Conservation (phyloP, 1,139 yeast species). For the Debaryomycetaceae sp. region DNA sequence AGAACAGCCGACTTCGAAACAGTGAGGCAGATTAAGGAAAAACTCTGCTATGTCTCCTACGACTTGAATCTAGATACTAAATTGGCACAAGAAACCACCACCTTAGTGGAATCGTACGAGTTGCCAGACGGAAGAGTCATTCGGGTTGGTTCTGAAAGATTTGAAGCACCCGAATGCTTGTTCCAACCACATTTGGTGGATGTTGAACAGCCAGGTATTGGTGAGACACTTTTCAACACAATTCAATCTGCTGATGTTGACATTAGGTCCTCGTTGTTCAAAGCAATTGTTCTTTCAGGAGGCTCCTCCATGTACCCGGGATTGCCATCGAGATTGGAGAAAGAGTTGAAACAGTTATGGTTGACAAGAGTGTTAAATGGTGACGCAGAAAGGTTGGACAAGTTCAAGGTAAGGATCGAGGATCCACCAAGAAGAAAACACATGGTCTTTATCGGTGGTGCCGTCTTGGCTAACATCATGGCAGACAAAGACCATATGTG, state of each 20-base stretch:
- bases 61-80: slow-evolving; percentile 87
- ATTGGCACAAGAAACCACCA: slow-evolving; percentile 89
- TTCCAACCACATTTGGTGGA: slow-evolving; percentile 98
- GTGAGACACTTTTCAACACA: slow-evolving; percentile 87
- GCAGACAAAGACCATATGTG: slow-evolving; percentile 98
- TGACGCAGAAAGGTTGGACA: slow-evolving; percentile 81
- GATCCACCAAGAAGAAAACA: slow-evolving; percentile 99
- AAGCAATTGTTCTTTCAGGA: slow-evolving; percentile 92
- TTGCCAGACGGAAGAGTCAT: slow-evolving; percentile 95
- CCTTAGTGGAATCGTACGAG: slow-evolving; percentile 85
- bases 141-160: slow-evolving; percentile 92
- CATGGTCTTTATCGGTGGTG: slow-evolving; percentile 99
- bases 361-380: slow-evolving; percentile 81
- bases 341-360: slow-evolving; percentile 96
- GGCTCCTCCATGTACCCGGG: slow-evolving; percentile 99
- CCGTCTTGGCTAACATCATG: slow-evolving; percentile 96
- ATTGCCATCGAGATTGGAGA: slow-evolving; percentile 89
- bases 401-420: slow-evolving; percentile 94
- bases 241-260: slow-evolving; percentile 94
- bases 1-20: slow-evolving; percentile 98
- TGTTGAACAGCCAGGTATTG: slow-evolving; percentile 95
- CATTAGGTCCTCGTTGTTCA: slow-evolving; percentile 80
- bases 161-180: slow-evolving; percentile 96
- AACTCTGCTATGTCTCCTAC: slow-evolving; percentile 90
- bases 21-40: slow-evolving; percentile 95